Percentiles rank a stretch among this genome's conserved stretches.
phyloP scores from a whole-genome alignment of 148 eudicot genomes.

The Euryodendron excelsum region DNA sequence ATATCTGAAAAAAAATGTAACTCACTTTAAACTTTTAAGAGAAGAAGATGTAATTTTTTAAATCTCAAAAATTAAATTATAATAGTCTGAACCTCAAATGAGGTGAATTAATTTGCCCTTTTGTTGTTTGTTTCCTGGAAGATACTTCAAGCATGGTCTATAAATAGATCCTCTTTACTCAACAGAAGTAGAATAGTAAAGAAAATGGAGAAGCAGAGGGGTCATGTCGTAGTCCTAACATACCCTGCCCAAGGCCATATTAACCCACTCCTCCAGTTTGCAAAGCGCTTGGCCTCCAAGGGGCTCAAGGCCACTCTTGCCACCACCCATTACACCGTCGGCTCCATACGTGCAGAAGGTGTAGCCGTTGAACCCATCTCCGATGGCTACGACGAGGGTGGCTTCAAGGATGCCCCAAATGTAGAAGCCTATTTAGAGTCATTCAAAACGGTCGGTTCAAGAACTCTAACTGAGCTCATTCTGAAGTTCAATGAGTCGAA shows the following conservation, averaged over 20 bases:
- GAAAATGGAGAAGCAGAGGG: neutral
- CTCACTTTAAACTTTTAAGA: too few species aligned
- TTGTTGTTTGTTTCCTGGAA: too few species aligned
- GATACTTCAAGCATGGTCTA: too few species aligned
- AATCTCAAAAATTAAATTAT: too few species aligned
- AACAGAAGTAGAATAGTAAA: neutral
- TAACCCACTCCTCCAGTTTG: neutral
- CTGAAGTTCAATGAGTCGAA: neutral
- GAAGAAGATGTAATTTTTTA: too few species aligned
- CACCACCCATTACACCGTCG: neutral
- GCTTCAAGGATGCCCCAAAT: neutral
- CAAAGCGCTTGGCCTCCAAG: neutral
- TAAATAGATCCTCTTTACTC: neutral
- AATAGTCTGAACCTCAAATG: too few species aligned
- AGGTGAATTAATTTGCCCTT: too few species aligned
- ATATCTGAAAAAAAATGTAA: too few species aligned
- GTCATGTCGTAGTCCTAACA: neutral
- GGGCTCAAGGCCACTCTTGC: constrained; percentile 3
- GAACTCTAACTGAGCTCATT: neutral
- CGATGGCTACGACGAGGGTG: neutral
- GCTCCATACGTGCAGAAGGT: neutral
- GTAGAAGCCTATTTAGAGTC: neutral
- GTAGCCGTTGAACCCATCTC: neutral
- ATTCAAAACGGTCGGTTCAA: neutral
- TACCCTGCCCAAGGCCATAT: neutral